phyloP scores from a whole-genome alignment of 352 stramenopile genomes.

The Nothophytophthora sp. region DNA sequence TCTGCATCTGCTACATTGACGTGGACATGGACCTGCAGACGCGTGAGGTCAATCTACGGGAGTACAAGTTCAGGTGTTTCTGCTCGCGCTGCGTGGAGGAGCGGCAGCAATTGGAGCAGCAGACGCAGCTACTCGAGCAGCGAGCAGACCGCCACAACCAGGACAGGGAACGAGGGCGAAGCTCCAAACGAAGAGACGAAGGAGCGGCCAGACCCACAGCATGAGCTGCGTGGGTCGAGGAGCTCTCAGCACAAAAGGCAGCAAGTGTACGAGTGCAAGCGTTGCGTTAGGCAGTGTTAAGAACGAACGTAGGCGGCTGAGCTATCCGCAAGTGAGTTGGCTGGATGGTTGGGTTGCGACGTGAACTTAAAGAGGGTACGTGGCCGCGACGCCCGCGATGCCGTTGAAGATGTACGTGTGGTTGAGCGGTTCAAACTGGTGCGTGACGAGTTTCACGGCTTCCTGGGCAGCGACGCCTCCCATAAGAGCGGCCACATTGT shows the following conservation, averaged over 20 bases:
- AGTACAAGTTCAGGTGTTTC: conserved; percentile 84
- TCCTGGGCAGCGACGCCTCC: conserved; percentile 98
- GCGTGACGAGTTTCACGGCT: conserved; percentile 98
- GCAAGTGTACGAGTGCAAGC: conserved; percentile 3
- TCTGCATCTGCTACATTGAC: conserved; percentile 96
- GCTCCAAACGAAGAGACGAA: neutral
- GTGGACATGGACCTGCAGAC: conserved; percentile 68
- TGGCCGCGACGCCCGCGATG: conserved; percentile 81
- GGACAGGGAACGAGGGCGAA: conserved; percentile 2
- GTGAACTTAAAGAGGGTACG: conserved; percentile 66
- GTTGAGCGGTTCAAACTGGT: conserved; percentile 97
- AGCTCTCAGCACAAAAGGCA: too few species aligned
- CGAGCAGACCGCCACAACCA: neutral
- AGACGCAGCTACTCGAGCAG: conserved; percentile 1
- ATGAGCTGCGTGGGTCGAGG: too few species aligned
- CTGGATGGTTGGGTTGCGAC: too few species aligned
- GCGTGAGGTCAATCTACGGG: conserved; percentile 67
- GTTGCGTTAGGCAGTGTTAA: conserved; percentile 15
- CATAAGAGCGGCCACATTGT: conserved; percentile 94
- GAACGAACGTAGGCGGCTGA: neutral
- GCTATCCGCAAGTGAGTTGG: neutral
- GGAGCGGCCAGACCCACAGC: conserved; percentile 8
- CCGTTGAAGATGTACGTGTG: conserved; percentile 99
- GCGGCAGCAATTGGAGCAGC: conserved; percentile 27
- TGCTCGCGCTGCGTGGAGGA: conserved; percentile 62